Percentiles rank a stretch among this genome's conserved stretches.
phyloP scores from a whole-genome alignment of 2,329 filamentous ascomycete species.

The Alternaria incomplexa region DNA sequence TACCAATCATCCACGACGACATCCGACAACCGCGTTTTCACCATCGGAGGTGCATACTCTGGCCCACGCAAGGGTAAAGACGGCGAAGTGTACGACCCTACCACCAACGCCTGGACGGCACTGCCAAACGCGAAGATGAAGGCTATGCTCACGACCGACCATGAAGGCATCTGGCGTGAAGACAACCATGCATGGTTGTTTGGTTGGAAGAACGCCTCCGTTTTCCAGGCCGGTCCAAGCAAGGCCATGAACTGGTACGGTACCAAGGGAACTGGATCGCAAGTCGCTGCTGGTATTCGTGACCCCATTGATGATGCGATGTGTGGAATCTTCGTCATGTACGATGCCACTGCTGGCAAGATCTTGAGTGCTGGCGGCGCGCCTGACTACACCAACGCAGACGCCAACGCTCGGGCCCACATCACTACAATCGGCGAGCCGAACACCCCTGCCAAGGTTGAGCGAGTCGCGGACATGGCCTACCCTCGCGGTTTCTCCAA shows the following conservation, averaged over 20 bases:
- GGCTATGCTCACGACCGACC: constrained; percentile 30
- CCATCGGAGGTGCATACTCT: constrained; percentile 35
- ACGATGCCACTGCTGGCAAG: constrained; percentile 29
- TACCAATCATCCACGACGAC: constrained; percentile 29
- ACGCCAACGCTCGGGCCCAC: constrained; percentile 28
- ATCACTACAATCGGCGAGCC: constrained; percentile 28
- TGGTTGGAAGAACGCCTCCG: constrained; percentile 24
- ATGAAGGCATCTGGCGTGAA: constrained; percentile 30
- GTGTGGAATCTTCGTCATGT: constrained; percentile 35
- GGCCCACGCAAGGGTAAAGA: constrained; percentile 30
- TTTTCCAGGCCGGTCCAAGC: constrained; percentile 34
- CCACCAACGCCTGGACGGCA: constrained; percentile 28
- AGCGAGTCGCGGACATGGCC: constrained; percentile 33
- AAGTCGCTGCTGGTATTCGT: constrained; percentile 24
- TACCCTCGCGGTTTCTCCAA: constrained; percentile 33
- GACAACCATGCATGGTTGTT: constrained; percentile 36
- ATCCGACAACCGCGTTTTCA: constrained; percentile 31
- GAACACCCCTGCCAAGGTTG: constrained; percentile 22
- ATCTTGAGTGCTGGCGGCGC: constrained; percentile 33
- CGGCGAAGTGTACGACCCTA: constrained; percentile 29
- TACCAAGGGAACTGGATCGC: constrained; percentile 24
- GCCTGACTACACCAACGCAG: constrained; percentile 30
- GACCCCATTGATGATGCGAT: constrained; percentile 28
- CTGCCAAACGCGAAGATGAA: constrained; percentile 22
- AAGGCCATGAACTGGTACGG: constrained; percentile 36